A percentile compares a stretch with the other conserved stretches of the same genome.
Evolutionary conservation across 2,329 filamentous ascomycete species (phyloP).

Genomic region (Ophiostoma sp.): DNA sequence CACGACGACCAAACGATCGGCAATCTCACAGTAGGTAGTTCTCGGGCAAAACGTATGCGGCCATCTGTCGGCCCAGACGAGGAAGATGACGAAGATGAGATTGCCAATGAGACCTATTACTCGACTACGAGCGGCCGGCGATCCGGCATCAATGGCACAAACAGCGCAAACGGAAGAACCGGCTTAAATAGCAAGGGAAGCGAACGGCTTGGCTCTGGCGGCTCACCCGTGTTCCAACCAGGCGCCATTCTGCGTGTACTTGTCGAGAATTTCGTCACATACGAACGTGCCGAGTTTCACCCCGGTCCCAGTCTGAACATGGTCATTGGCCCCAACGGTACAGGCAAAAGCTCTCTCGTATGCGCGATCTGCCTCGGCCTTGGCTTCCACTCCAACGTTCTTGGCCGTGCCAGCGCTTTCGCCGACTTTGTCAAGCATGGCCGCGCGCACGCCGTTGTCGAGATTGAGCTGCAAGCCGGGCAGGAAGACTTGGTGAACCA

Average conservation of each 20-base stretch:
- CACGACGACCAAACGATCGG: slow-evolving; percentile 26
- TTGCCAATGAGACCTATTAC: slow-evolving; percentile 27
- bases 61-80: slow-evolving; percentile 25
- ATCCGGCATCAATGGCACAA: slow-evolving; percentile 27
- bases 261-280: slow-evolving; percentile 88
- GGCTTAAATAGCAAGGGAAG: slow-evolving; percentile 13
- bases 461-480: slow-evolving; percentile 77
- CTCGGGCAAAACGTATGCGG: slow-evolving; percentile 35
- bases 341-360: slow-evolving; percentile 93
- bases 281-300: slow-evolving; percentile 83
- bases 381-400: slow-evolving; percentile 72
- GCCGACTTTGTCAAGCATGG: slow-evolving; percentile 94
- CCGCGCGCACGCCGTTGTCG: slow-evolving; percentile 68
- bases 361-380: slow-evolving; percentile 93
- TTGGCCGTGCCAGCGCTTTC: slow-evolving; percentile 78
- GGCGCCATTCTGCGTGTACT: slow-evolving; percentile 86
- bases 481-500: slow-evolving; percentile 57
- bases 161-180: background rate
- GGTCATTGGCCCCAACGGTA: slow-evolving; percentile 98
- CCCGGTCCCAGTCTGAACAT: slow-evolving; percentile 93
- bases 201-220: too few species aligned
- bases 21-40: slow-evolving; percentile 29
- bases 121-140: slow-evolving; percentile 27
- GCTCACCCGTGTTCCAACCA: slow-evolving; percentile 49
- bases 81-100: slow-evolving; percentile 22